A percentile compares a stretch with the other conserved stretches of the same genome.
Conservation (phyloP, 179 eudicot species). For the Spergularia azorica region DNA sequence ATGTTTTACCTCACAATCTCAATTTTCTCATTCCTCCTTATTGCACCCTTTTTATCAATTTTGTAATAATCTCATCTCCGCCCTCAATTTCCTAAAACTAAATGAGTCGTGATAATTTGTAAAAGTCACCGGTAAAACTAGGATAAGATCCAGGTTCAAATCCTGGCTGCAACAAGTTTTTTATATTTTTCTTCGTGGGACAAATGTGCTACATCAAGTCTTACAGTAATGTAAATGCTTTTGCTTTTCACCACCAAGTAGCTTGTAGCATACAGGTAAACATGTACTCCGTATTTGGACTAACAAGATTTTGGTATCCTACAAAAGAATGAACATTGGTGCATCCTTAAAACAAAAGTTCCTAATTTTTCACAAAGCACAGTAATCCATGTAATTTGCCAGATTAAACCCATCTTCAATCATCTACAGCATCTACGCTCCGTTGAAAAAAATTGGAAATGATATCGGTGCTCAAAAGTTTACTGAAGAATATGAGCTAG, state of each 20-base stretch:
- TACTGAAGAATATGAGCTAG: conserved; percentile 83
- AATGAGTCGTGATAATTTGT: too few relatives aligned
- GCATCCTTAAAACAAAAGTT: background rate
- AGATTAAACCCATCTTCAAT: conserved; percentile 13
- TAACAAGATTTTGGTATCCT: background rate
- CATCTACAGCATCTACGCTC: conserved; percentile 1
- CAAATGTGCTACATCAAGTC: background rate
- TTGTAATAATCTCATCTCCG: too few relatives aligned
- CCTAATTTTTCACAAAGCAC: background rate
- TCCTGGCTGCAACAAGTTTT: too few relatives aligned
- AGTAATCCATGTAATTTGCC: background rate
- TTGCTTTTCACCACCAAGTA: background rate
- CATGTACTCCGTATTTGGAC: background rate
- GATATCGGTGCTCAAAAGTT: conserved; percentile 50
- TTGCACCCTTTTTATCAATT: too few relatives aligned
- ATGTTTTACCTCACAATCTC: too few relatives aligned
- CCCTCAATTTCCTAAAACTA: too few relatives aligned
- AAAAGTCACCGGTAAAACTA: too few relatives aligned
- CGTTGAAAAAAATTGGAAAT: background rate
- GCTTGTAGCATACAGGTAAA: background rate
- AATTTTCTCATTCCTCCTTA: too few relatives aligned
- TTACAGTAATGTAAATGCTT: background rate
- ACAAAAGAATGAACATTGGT: background rate
- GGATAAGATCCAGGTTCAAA: too few relatives aligned
- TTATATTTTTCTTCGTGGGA: too few relatives aligned